These are phyloP conservation scores for Antrodiella citrinella DNA, from an alignment of 768 basidiomycete genomes.

Conservation along the genomic window DNA sequence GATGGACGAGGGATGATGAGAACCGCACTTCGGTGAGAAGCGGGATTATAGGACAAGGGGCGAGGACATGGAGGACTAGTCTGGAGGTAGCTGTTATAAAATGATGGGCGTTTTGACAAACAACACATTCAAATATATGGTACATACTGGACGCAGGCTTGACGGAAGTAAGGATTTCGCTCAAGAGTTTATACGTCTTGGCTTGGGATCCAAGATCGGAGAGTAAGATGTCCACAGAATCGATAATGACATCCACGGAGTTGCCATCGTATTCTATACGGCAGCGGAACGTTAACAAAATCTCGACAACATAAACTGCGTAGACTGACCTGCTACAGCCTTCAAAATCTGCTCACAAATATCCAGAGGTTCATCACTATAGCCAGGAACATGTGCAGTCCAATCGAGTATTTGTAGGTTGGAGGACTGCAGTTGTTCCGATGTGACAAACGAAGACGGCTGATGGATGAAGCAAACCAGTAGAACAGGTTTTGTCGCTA, in stretches of 20 bases:
- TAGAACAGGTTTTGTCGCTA: slow-evolving; percentile 19
- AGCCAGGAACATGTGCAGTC: slow-evolving; percentile 44
- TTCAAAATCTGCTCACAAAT: not conserved
- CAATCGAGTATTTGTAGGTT: slow-evolving; percentile 40
- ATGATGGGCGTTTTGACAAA: not conserved
- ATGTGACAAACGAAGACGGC: slow-evolving; percentile 35
- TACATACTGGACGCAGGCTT: slow-evolving; percentile 42
- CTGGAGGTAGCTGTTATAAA: slow-evolving; percentile 39
- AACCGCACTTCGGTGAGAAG: slow-evolving; percentile 55
- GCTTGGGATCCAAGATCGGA: slow-evolving; percentile 50
- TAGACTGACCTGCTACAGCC: not conserved
- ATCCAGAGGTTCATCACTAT: slow-evolving; percentile 24
- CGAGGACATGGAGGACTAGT: slow-evolving; percentile 49
- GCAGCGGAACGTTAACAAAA: not conserved
- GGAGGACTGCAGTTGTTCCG: slow-evolving; percentile 8
- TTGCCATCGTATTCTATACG: not conserved
- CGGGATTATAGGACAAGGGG: slow-evolving; percentile 41
- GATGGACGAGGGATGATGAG: slow-evolving; percentile 53
- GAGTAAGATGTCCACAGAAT: slow-evolving; percentile 61
- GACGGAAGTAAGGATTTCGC: slow-evolving; percentile 36
- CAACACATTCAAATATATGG: no score
- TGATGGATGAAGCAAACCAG: slow-evolving; percentile 55
- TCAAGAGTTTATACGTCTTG: slow-evolving; percentile 45
- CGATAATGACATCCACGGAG: slow-evolving; percentile 58
- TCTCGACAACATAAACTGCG: no score